phyloP scores from a whole-genome alignment of 2,329 filamentous ascomycete species.

The Neobulgaria alba region DNA sequence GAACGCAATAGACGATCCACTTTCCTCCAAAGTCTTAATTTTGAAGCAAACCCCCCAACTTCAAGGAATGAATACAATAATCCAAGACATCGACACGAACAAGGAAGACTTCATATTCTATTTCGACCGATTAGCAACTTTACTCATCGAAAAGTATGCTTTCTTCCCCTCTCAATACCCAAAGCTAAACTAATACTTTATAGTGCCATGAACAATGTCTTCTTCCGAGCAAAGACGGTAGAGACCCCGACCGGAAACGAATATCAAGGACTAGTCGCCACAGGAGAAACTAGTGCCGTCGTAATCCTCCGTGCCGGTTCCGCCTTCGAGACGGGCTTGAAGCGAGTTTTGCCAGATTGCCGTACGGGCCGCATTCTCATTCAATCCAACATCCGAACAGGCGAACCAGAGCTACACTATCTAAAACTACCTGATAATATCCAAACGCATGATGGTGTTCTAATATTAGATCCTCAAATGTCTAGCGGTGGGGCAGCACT shows the following conservation, averaged over 20 bases:
- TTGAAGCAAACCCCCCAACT: constrained; percentile 74
- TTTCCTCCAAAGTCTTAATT: constrained; percentile 67
- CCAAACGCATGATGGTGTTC: constrained; percentile 64
- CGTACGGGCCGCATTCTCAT: constrained; percentile 83
- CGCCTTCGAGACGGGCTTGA: constrained; percentile 78
- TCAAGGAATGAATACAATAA: constrained; percentile 79
- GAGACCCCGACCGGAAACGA: constrained; percentile 60
- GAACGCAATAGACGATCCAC: constrained; percentile 59
- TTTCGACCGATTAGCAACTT: constrained; percentile 79
- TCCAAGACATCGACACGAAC: constrained; percentile 69
- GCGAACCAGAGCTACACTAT: constrained; percentile 90
- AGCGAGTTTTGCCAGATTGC: constrained; percentile 87
- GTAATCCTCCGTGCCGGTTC: constrained; percentile 83
- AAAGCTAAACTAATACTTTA: constrained; percentile 4
- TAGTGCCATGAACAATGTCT: constrained; percentile 68
- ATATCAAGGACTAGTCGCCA: constrained; percentile 64
- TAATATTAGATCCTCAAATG: constrained; percentile 91
- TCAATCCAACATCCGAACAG: constrained; percentile 75
- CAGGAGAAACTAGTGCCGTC: constrained; percentile 74
- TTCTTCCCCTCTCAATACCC: not conserved
- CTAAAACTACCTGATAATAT: constrained; percentile 71
- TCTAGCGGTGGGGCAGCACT: constrained; percentile 75
- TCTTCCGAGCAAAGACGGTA: constrained; percentile 56
- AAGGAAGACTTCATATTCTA: constrained; percentile 96
- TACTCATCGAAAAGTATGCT: constrained; percentile 69